A percentile compares a stretch with the other conserved stretches of the same genome.
Evolutionary conservation across 495 filamentous ascomycete genomes (phyloP).

Genomic region (Aspergillus olivimuriae): DNA sequence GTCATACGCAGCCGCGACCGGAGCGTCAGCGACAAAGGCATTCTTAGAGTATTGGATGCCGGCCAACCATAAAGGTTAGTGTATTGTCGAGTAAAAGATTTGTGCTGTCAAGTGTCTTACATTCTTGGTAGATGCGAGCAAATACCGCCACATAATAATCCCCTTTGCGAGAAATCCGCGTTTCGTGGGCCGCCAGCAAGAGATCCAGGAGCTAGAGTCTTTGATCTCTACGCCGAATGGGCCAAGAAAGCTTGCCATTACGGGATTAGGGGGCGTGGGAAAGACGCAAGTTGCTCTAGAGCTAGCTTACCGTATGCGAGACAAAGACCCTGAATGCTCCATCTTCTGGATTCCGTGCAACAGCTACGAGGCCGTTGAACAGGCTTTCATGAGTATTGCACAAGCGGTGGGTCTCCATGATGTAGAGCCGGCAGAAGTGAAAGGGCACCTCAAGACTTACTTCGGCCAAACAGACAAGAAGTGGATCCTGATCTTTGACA

Average conservation of each 20-base stretch:
- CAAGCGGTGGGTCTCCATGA: slow-evolving; percentile 15
- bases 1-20: slow-evolving; percentile 28
- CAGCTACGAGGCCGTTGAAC: slow-evolving; percentile 32
- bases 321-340: slow-evolving; percentile 30
- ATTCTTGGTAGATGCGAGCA: no score
- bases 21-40: slow-evolving; percentile 18
- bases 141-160: neutral
- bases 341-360: slow-evolving; percentile 43
- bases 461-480: slow-evolving; percentile 17
- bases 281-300: slow-evolving; percentile 49
- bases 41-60: no score
- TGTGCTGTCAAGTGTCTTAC: no score
- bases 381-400: slow-evolving; percentile 37
- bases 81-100: no score
- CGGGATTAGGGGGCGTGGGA: slow-evolving; percentile 41
- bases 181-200: slow-evolving; percentile 6
- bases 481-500: slow-evolving; percentile 35
- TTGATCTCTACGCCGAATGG: neutral
- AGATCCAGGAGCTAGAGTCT: slow-evolving; percentile 1
- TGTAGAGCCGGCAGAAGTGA: slow-evolving; percentile 13
- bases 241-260: slow-evolving; percentile 20
- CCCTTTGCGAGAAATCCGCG: slow-evolving; percentile 3
- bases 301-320: slow-evolving; percentile 34
- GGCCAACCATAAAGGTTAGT: no score
- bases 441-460: slow-evolving; percentile 18